Percentiles rank a stretch among this genome's conserved stretches.
These are phyloP conservation scores for Penicillium sp. DNA, from an alignment of 2,329 filamentous ascomycete species.

Conservation along the genomic window DNA sequence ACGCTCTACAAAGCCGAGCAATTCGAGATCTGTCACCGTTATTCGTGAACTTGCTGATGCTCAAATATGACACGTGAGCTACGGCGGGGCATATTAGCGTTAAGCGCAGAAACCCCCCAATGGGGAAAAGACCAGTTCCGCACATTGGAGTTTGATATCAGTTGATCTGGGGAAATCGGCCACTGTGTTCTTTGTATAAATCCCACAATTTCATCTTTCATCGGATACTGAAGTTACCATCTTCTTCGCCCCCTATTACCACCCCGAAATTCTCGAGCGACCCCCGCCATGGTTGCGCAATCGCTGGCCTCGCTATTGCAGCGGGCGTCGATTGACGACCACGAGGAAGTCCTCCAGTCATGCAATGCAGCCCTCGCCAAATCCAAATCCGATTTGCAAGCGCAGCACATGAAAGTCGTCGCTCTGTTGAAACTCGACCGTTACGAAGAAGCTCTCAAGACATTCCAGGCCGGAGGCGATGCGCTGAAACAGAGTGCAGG, in stretches of 20 bases:
- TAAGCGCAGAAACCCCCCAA: conserved; percentile 11
- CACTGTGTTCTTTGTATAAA: conserved; percentile 4
- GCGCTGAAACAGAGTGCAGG: conserved; percentile 46
- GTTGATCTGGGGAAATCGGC: conserved; percentile 7
- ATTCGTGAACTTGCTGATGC: neutral
- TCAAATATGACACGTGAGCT: conserved; percentile 13
- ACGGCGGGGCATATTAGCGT: conserved; percentile 12
- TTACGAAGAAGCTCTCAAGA: conserved; percentile 51
- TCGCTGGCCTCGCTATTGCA: conserved; percentile 50
- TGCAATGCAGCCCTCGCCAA: conserved; percentile 51
- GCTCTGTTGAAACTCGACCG: conserved; percentile 57
- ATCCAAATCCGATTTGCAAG: conserved; percentile 48
- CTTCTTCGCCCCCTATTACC: neutral
- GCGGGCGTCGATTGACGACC: conserved; percentile 52
- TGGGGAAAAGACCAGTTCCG: conserved; percentile 19
- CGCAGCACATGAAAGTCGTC: conserved; percentile 52
- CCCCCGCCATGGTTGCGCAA: conserved; percentile 35
- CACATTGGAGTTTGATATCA: conserved; percentile 18
- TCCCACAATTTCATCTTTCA: neutral
- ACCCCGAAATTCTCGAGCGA: neutral
- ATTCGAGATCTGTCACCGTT: neutral
- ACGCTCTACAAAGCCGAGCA: neutral
- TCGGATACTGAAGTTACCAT: neutral
- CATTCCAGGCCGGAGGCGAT: conserved; percentile 48
- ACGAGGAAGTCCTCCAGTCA: conserved; percentile 53